phyloP scores from a whole-genome alignment of 495 filamentous ascomycete genomes.

The Podospora australis region DNA sequence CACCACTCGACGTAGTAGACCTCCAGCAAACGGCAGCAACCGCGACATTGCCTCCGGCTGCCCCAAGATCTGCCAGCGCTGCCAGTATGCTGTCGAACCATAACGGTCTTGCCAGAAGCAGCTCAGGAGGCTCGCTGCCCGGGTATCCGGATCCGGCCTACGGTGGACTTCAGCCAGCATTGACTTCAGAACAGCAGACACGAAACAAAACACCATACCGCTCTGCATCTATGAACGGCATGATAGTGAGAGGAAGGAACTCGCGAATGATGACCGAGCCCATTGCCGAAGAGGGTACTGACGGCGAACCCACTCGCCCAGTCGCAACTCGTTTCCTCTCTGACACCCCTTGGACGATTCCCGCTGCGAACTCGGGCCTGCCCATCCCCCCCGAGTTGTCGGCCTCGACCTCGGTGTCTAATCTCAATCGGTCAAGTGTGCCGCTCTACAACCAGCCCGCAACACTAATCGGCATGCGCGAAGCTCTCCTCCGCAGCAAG shows the following conservation, averaged over 20 bases:
- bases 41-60: slow-evolving; percentile 33
- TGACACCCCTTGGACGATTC: not conserved
- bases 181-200: slow-evolving; percentile 14
- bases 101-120: slow-evolving; percentile 12
- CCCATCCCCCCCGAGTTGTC: slow-evolving; percentile 5
- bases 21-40: slow-evolving; percentile 64
- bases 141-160: slow-evolving; percentile 11
- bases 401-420: slow-evolving; percentile 11
- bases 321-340: not conserved
- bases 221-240: slow-evolving; percentile 11
- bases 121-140: slow-evolving; percentile 15
- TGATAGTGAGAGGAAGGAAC: slow-evolving; percentile 10
- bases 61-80: slow-evolving; percentile 27
- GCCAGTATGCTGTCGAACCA: slow-evolving; percentile 27
- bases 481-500: slow-evolving; percentile 52
- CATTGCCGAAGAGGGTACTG: slow-evolving; percentile 31
- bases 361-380: not conserved
- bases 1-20: slow-evolving; percentile 57
- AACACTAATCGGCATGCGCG: slow-evolving; percentile 58
- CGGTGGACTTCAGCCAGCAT: slow-evolving; percentile 2
- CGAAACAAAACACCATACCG: slow-evolving; percentile 11
- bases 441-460: slow-evolving; percentile 35
- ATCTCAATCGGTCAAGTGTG: slow-evolving; percentile 24
- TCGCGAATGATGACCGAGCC: slow-evolving; percentile 27
- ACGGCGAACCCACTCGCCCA: slow-evolving; percentile 5